Base-by-base conservation (phyloP, 2,329 filamentous ascomycete genomes). In the Metarhizium sp. region DNA sequence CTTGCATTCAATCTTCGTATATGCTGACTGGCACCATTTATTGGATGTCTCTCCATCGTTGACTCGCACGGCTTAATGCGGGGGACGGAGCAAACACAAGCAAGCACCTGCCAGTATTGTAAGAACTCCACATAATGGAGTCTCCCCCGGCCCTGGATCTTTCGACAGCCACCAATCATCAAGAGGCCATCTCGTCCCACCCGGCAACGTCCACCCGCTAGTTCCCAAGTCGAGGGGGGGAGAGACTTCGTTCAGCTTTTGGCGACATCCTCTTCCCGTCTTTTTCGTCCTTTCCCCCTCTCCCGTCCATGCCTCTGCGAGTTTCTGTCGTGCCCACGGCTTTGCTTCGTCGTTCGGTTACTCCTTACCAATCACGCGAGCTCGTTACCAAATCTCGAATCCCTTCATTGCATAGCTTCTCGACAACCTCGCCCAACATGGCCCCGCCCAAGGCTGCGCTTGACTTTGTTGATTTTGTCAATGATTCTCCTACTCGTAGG, bases 391-490 rank as follows among this genome's bases (percentile, higher is more conserved):
- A 3, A 49, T 30, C 55, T 46, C 51, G 38, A 43, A 18, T 53
- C 14, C 43, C 20, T 16, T 45, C 40, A 25, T 42, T n/a, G n/a
- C 49, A 49, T 42, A n/a, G 18, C 48, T 56, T 49, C 54, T 66
- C 70, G 60, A 67, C 64, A 53, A 67, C 67, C 46, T 64, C 69
- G 1, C 51, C 64, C 57, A 71, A 58, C 64, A 82, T 82, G 80
- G 73, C 78, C 51, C 75, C 78, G 52, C 75, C 76, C 40, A 70
- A 77, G 62, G 73, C 82, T 54, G 89, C 89, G 54, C 76, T 87
- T 73, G 90, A 95, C 77, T 96, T 96, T 71, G 75, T 96, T 67
- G 87, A 90, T 73, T 96, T 96, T 75, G 86, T 96, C 70, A 95
- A 96, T 73, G 88, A 86, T 60, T 96, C 92, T 57, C 94, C 94